Base-by-base conservation (phyloP, 257 asterid genomes). In the Cynanchum wilfordii region DNA sequence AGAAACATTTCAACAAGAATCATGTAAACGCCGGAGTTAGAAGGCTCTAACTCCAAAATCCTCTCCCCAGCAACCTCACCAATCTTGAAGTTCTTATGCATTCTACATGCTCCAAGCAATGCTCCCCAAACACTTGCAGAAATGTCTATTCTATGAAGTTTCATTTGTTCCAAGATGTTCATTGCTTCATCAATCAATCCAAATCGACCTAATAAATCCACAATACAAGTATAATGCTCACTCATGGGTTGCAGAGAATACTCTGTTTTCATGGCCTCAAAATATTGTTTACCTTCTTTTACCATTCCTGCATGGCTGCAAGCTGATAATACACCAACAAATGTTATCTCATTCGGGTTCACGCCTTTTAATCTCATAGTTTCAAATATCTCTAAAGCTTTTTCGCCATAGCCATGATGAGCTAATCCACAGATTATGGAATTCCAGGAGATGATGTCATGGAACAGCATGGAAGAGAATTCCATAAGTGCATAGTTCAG, bases 251-350 rank as follows among this genome's bases (percentile, higher is more conserved):
- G 68, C 68, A 88, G 69, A 74, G 16, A 80, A 77, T 85, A 82
- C 13, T 86, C 86, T 15, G 66, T 68, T 75, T 69, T 82, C 91
- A 88, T 85, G 16, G 79, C 47, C 16, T 76, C 24, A 19, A 86
- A 88, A 75, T 80, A 85, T 66, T 69, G 69, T 76, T 85, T 83
- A 22, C 91, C 95, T 25, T 29, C 78, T 68, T 80, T 75, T 27
- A 88, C 84, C 30, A 88, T 84, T n/a, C 95, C 92, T 9, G 84
- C 81, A 54, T 87, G 95, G 81, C 95, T 83, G 72, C 91, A 89
- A 1, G 89, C 91, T 24, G 90, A 83, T 69, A 88, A 80, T 25
- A 89, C 88, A 66, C 95, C 87, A 0, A 86, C 87, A 70, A 89
- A 89, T 10, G 91, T 82, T 27, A 89, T 75, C 49, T 77, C 78